A percentile compares a stretch with the other conserved stretches of the same genome.
These are phyloP conservation scores for Hypoxylon sp. DNA, from an alignment of 2,329 filamentous ascomycete species.

Conservation along the genomic window DNA sequence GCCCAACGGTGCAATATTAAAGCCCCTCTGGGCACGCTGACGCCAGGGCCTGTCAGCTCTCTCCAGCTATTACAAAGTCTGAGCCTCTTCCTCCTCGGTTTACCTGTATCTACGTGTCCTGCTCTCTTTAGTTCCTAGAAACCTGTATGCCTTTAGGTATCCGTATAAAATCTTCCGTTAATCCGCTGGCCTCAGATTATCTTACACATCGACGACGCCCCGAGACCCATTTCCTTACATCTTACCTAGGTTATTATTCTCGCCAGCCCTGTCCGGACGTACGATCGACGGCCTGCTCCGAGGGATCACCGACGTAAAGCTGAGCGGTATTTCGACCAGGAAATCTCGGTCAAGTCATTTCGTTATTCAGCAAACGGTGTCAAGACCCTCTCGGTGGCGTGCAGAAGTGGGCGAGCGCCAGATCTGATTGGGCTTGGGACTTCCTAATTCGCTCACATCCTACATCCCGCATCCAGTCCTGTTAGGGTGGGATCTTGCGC, in stretches of 20 bases:
- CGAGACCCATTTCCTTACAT: constrained; percentile 10
- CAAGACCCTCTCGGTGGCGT: constrained; percentile 26
- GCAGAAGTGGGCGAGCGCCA: constrained; percentile 33
- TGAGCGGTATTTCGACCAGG: constrained; percentile 18
- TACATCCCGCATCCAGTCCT: constrained; percentile 27
- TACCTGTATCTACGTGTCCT: constrained; percentile 7
- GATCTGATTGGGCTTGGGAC: constrained; percentile 42
- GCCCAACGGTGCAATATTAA: constrained; percentile 16
- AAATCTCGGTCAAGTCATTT: constrained; percentile 16
- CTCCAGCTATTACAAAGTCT: constrained; percentile 12
- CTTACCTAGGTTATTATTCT: constrained; percentile 17
- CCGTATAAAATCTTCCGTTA: constrained; percentile 13
- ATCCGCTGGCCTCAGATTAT: constrained; percentile 6
- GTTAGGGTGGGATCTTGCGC: constrained; percentile 27
- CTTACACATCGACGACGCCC: constrained; percentile 9
- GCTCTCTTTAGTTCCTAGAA: constrained; percentile 4
- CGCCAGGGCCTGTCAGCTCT: constrained; percentile 24
- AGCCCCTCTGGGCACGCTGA: constrained; percentile 30
- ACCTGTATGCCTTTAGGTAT: constrained; percentile 3
- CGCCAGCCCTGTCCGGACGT: constrained; percentile 21
- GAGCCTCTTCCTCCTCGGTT: constrained; percentile 24
- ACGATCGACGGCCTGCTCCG: constrained; percentile 40
- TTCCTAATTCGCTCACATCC: constrained; percentile 44
- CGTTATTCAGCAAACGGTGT: constrained; percentile 14
- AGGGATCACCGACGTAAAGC: constrained; percentile 17